phyloP scores from a whole-genome alignment of 2,329 filamentous ascomycete genomes.

The Aspergillus brasiliensis region DNA sequence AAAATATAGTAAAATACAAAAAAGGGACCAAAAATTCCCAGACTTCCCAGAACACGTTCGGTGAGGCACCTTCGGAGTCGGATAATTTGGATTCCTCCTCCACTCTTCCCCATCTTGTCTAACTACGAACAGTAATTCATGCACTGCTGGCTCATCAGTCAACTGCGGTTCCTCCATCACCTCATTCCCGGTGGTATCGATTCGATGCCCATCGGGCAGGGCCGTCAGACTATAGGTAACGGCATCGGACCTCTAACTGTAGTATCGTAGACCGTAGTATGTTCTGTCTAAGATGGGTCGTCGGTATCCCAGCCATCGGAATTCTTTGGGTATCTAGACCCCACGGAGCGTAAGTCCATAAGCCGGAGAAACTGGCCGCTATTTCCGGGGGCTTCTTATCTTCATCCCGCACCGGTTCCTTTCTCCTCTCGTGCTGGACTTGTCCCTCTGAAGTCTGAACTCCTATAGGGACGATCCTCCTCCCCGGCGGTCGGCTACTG shows the following conservation, averaged over 20 bases:
- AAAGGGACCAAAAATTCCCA: not conserved
- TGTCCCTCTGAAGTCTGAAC: not conserved
- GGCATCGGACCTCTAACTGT: not conserved
- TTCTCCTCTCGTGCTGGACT: not conserved
- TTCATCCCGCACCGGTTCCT: not conserved
- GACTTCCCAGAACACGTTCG: conserved; percentile 10
- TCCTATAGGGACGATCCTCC: not conserved
- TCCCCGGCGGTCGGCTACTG: conserved; percentile 23
- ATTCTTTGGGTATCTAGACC: not conserved
- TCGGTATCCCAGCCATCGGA: not conserved
- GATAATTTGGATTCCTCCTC: conserved; percentile 4
- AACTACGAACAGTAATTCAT: conserved; percentile 1
- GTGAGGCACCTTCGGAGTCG: conserved; percentile 5
- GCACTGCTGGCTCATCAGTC: not conserved
- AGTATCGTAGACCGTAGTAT: too few species aligned
- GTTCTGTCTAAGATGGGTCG: too few species aligned
- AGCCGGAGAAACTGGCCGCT: conserved; percentile 4
- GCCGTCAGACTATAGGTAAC: not conserved
- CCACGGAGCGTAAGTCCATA: not conserved
- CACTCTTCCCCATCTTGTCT: not conserved
- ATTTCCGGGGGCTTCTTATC: conserved; percentile 5
- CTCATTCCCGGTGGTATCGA: not conserved
- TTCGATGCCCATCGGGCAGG: not conserved
- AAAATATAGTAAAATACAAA: too few species aligned
- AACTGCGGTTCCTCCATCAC: not conserved